A percentile compares a stretch with the other conserved stretches of the same genome.
phyloP scores from a whole-genome alignment of 108 stramenopile genomes.

The Cyclotella cryptica region DNA sequence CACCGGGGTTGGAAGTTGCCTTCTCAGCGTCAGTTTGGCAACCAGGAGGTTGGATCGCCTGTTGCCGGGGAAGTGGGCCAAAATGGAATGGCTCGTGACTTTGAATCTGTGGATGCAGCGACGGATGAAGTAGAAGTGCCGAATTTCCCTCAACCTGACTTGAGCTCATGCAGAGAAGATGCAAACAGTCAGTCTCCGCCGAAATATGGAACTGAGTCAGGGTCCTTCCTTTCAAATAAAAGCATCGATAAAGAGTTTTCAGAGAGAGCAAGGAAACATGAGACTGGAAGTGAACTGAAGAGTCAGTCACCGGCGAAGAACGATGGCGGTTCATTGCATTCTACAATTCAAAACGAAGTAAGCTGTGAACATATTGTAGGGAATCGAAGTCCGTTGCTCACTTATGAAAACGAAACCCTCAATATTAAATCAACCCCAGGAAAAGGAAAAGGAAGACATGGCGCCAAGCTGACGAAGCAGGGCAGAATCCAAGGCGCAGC shows the following conservation, averaged over 20 bases:
- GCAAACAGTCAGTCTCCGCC: neutral
- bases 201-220: conserved; percentile 1
- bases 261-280: neutral
- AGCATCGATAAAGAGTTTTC: neutral
- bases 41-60: neutral
- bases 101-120: neutral
- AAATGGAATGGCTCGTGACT: neutral
- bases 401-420: conserved; percentile 2
- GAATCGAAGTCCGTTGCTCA: neutral
- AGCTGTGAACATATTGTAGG: neutral
- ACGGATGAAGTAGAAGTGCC: neutral
- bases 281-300: neutral
- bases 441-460: conserved; percentile 5
- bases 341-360: neutral
- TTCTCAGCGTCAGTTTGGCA: neutral
- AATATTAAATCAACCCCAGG: conserved; percentile 6
- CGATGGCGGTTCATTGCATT: neutral
- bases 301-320: conserved; percentile 7
- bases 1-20: conserved; percentile 55
- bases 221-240: neutral
- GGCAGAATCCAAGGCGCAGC: neutral
- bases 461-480: neutral
- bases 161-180: neutral
- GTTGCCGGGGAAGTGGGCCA: neutral
- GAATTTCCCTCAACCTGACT: neutral